Evolutionary conservation across 306 rosid species (phyloP).

Genomic region (Castanea crenata): DNA sequence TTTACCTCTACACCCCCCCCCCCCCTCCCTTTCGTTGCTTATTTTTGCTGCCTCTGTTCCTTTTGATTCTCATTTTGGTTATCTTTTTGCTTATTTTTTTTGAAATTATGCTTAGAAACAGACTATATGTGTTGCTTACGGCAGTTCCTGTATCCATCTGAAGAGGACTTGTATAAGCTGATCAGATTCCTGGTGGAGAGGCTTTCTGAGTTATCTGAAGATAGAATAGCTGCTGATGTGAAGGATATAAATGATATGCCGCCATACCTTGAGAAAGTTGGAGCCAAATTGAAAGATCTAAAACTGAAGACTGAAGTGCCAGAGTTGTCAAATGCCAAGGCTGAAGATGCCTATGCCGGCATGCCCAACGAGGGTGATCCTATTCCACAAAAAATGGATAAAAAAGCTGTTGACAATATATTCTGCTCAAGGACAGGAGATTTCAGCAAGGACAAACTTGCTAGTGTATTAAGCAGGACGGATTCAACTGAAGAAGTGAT

Average conservation of each 20-base stretch:
- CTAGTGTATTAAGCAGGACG: neutral
- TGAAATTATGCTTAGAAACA: conserved; percentile 48
- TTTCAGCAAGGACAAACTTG: conserved; percentile 19
- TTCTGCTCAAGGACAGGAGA: conserved; percentile 32
- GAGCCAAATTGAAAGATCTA: conserved; percentile 34
- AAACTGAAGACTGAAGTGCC: conserved; percentile 34
- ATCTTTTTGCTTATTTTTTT: conserved; percentile 29
- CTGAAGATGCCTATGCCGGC: conserved; percentile 11
- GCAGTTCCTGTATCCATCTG: conserved; percentile 75
- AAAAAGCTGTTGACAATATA: conserved; percentile 11
- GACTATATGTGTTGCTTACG: conserved; percentile 54
- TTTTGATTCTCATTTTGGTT: conserved; percentile 11
- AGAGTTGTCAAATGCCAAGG: conserved; percentile 16
- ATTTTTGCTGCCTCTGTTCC: conserved; percentile 5
- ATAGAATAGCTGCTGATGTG: conserved; percentile 27
- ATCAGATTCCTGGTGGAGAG: conserved; percentile 51
- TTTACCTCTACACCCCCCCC: neutral
- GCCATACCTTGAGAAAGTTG: conserved; percentile 12
- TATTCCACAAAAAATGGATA: conserved; percentile 6
- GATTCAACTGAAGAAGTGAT: conserved; percentile 14
- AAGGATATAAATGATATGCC: conserved; percentile 1
- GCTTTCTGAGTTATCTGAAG: conserved; percentile 47
- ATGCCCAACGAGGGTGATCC: conserved; percentile 7
- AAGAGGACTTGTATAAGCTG: conserved; percentile 55
- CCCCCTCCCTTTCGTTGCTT: neutral